Conservation (phyloP, 129 eudicot species). For the Arctium lappa region DNA sequence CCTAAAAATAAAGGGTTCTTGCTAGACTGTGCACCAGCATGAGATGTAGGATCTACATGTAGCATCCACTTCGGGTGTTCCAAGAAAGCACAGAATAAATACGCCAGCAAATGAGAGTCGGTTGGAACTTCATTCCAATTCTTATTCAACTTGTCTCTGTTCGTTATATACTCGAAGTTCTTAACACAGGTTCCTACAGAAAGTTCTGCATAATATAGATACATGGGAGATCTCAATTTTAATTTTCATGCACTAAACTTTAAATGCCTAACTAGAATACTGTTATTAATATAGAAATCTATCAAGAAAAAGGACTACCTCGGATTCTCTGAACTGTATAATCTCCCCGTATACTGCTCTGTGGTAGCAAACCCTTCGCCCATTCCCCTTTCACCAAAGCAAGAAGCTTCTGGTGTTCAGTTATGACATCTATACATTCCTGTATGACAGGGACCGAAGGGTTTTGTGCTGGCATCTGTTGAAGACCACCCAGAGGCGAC, state of each 20-base stretch:
- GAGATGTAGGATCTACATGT: conserved; percentile 82
- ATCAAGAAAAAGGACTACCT: conserved; percentile 37
- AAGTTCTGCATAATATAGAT: conserved; percentile 55
- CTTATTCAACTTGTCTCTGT: conserved; percentile 59
- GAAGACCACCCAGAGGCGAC: conserved; percentile 41
- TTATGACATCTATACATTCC: conserved; percentile 81
- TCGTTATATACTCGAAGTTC: conserved; percentile 71
- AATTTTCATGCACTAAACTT: conserved; percentile 8
- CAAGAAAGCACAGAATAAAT: conserved; percentile 86
- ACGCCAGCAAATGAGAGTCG: conserved; percentile 82
- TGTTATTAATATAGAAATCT: background rate
- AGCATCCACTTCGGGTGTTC: conserved; percentile 97
- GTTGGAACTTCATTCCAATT: conserved; percentile 94
- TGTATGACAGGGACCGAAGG: conserved; percentile 51
- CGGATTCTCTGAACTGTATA: conserved; percentile 76
- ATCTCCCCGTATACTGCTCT: conserved; percentile 76
- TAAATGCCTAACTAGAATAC: background rate
- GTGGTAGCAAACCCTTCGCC: conserved; percentile 91
- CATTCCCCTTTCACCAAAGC: conserved; percentile 92
- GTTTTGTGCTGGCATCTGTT: conserved; percentile 55
- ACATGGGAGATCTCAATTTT: background rate
- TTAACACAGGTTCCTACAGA: conserved; percentile 89
- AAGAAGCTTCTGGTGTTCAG: conserved; percentile 87
- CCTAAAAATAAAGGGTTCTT: conserved; percentile 91
- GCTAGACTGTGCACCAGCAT: conserved; percentile 85